Base-by-base conservation (phyloP, 768 basidiomycete species). In the Candolleomyces aberdarensis region DNA sequence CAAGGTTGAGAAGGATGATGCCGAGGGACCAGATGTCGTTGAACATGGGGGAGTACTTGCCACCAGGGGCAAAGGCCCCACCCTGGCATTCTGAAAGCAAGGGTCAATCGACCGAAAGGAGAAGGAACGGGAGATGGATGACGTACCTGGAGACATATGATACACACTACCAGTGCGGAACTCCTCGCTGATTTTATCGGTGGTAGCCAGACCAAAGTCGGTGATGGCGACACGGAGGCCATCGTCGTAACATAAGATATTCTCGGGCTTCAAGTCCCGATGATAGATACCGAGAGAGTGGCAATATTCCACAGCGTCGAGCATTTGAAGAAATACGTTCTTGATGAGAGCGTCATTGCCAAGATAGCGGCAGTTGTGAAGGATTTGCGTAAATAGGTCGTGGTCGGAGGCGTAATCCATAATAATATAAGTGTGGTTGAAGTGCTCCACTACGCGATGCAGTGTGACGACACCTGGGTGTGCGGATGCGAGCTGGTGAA, bases 21-120 rank as follows among this genome's bases (percentile, higher is more conserved):
- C 95, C 96, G 57, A 98, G 80, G 14, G 96, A 95, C 96, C 96
- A 99, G 65, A 98, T 85, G 75, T 99, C 96, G 75, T 97, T 97
- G 70, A 84, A 85, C 67, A 87, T 83, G 31, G 96, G 93, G 7
- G 90, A 91, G 75, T 99, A 99, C 17, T 85, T 80, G 64, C 86
- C 85, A 52, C 81, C 84, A 17, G 83, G 85, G 46, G 87, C 86
- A 66, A 88, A 91, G 56, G 80, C 81, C 62, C 92, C 91, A 47
- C 94, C 91, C 72, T 98, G 91, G 71, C 96, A 98, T 75, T 98
- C 94, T 98, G 65, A 69, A 44, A 31, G 39, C 19, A 32, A 22
- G 11, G 29, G 50, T 63, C 19, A 64, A 59, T 22, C 60, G 36
- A 29, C 49, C 57, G 43, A 50, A 29, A 52, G 40, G 53, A 41